Percentiles rank a stretch among this genome's conserved stretches.
These are phyloP conservation scores for Xylaria sp. DNA, from an alignment of 2,329 filamentous ascomycete genomes.

Conservation along the genomic window DNA sequence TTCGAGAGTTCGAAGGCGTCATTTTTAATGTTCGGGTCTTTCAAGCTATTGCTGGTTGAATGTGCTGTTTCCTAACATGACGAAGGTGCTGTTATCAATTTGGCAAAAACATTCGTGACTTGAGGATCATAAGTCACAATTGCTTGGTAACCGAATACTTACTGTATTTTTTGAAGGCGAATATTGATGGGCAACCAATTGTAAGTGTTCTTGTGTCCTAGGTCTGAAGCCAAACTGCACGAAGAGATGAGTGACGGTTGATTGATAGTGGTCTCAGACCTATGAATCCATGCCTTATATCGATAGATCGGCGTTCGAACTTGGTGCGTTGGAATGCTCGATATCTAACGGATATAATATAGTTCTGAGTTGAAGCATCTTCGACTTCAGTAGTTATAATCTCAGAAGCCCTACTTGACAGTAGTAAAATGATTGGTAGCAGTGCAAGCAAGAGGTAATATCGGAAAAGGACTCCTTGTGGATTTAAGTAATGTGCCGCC, in stretches of 20 bases:
- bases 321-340: background rate
- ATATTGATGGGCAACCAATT: background rate
- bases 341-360: background rate
- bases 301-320: background rate
- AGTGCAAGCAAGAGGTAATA: background rate
- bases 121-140: too few relatives aligned
- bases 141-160: too few relatives aligned
- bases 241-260: background rate
- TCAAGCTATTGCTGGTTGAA: too few relatives aligned
- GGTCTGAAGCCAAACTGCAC: background rate
- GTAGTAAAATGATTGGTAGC: background rate
- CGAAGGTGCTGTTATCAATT: too few relatives aligned
- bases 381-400: too few relatives aligned
- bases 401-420: background rate
- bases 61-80: too few relatives aligned
- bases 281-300: too few relatives aligned
- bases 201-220: background rate
- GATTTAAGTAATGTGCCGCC: slow-evolving; percentile 5
- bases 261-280: background rate
- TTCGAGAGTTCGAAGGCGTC: too few relatives aligned
- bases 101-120: too few relatives aligned
- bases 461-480: background rate
- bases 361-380: background rate
- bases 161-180: background rate
- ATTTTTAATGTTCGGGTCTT: too few relatives aligned